Conservation (phyloP, 2,329 filamentous ascomycete species). For the Cordyceps sp. region DNA sequence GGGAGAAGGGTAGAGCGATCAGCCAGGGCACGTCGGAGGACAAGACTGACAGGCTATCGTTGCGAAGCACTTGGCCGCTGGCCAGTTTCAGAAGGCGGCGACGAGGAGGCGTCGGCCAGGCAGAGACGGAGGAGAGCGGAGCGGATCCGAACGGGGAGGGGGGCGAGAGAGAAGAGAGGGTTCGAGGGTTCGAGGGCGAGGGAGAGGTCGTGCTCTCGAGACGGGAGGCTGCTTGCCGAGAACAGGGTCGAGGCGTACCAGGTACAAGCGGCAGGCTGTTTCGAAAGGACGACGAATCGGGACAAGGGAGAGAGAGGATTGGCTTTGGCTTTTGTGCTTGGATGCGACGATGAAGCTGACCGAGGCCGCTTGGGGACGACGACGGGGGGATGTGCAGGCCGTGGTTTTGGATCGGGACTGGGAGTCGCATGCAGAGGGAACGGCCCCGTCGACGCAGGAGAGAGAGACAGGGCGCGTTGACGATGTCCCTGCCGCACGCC, state of each 20-base stretch:
- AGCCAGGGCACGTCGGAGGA: constrained; percentile 4
- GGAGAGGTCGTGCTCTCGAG: no score
- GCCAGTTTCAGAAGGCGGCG: neutral
- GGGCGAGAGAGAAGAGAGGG: no score
- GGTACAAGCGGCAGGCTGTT: constrained; percentile 1
- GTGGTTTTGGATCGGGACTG: no score
- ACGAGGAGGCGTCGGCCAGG: neutral
- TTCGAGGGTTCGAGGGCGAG: no score
- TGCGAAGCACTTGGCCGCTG: neutral
- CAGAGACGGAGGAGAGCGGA: neutral
- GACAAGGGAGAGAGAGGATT: neutral
- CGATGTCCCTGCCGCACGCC: no score
- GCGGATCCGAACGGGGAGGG: neutral
- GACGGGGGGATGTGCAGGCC: constrained; percentile 1
- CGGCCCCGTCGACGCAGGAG: no score
- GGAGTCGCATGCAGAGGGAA: no score
- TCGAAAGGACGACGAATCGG: no score
- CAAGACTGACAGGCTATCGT: constrained; percentile 2
- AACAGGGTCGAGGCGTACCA: neutral
- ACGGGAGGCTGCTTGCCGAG: no score
- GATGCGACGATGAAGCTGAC: no score
- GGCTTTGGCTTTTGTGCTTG: no score
- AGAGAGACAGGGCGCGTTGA: no score
- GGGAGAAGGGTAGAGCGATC: constrained; percentile 1
- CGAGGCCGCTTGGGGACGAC: neutral